Conservation (phyloP, 805 yeast genomes). For the Candida dajiaensis region DNA sequence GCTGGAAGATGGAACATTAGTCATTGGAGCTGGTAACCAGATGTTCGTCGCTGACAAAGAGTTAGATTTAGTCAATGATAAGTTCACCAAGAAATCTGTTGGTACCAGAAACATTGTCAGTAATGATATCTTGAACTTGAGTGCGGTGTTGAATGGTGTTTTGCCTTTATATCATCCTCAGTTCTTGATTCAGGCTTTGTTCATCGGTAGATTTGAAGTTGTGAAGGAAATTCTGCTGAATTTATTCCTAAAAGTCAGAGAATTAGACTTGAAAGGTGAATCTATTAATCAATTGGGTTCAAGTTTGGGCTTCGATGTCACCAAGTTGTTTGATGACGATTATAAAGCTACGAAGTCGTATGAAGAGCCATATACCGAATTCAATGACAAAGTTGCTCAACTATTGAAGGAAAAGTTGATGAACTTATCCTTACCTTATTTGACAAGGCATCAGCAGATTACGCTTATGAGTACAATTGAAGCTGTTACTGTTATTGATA, state of each 20-base stretch:
- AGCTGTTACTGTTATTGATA: conserved; percentile 51
- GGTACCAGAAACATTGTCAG: conserved; percentile 53
- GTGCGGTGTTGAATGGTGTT: conserved; percentile 80
- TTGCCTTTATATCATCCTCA: conserved; percentile 91
- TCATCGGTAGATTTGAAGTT: conserved; percentile 49
- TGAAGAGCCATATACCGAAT: conserved; percentile 35
- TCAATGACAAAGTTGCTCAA: conserved; percentile 37
- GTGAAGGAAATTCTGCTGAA: conserved; percentile 52
- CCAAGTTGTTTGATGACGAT: conserved; percentile 22
- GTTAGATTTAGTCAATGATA: conserved; percentile 46
- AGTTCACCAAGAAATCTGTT: conserved; percentile 45
- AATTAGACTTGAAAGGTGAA: conserved; percentile 37
- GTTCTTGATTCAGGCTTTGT: conserved; percentile 66
- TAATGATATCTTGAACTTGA: conserved; percentile 57
- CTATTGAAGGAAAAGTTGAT: conserved; percentile 55
- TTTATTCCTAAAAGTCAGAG: conserved; percentile 49
- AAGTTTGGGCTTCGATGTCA: conserved; percentile 23
- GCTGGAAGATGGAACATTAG: conserved; percentile 73
- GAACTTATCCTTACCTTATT: conserved; percentile 62
- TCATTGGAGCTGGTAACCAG: conserved; percentile 87
- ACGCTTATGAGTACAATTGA: conserved; percentile 68
- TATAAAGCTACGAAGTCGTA: conserved; percentile 5
- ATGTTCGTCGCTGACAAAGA: conserved; percentile 72
- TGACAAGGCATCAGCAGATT: conserved; percentile 88
- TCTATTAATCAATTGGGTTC: conserved; percentile 21